Percentiles rank a stretch among this genome's conserved stretches.
phyloP scores from a whole-genome alignment of 1,284 basidiomycete species.

The Cryptococcus sp. region DNA sequence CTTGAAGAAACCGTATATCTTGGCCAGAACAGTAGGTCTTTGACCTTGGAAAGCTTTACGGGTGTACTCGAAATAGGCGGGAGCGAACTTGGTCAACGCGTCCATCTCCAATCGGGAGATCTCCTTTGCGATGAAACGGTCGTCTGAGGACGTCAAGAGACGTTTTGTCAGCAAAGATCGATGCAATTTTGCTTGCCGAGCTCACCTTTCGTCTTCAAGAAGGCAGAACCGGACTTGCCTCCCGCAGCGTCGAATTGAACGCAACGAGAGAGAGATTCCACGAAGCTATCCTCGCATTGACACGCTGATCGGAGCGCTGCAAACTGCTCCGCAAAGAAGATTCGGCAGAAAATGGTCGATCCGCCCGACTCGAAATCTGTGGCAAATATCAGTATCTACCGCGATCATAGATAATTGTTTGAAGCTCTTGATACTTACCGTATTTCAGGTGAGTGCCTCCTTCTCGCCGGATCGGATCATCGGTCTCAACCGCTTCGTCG shows the following conservation, averaged over 20 bases:
- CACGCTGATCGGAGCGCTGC: constrained; percentile 89
- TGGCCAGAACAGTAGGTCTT: constrained; percentile 91
- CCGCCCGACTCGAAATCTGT: constrained; percentile 85
- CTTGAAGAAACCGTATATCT: constrained; percentile 97
- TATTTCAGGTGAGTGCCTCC: constrained; percentile 53
- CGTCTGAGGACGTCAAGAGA: constrained; percentile 63
- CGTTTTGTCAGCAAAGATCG: constrained; percentile 2
- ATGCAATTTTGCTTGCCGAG: not conserved
- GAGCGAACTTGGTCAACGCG: constrained; percentile 94
- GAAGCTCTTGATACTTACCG: constrained; percentile 29
- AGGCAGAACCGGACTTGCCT: constrained; percentile 95
- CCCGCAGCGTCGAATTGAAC: constrained; percentile 95
- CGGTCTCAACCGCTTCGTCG: constrained; percentile 49
- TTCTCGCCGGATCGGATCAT: constrained; percentile 38
- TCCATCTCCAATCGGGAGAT: constrained; percentile 89
- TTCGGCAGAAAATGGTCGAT: constrained; percentile 91
- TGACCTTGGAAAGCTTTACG: constrained; percentile 69
- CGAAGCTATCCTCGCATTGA: constrained; percentile 88
- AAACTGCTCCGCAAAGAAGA: constrained; percentile 96
- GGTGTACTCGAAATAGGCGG: constrained; percentile 98
- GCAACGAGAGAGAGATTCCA: constrained; percentile 90
- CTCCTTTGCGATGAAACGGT: constrained; percentile 98
- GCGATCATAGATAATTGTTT: not conserved
- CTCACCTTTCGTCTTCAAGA: constrained; percentile 88
- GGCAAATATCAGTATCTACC: constrained; percentile 18